Percentiles rank a stretch among this genome's conserved stretches.
These are phyloP conservation scores for Neonectria coccinea DNA, from an alignment of 2,329 filamentous ascomycete species.

Conservation along the genomic window DNA sequence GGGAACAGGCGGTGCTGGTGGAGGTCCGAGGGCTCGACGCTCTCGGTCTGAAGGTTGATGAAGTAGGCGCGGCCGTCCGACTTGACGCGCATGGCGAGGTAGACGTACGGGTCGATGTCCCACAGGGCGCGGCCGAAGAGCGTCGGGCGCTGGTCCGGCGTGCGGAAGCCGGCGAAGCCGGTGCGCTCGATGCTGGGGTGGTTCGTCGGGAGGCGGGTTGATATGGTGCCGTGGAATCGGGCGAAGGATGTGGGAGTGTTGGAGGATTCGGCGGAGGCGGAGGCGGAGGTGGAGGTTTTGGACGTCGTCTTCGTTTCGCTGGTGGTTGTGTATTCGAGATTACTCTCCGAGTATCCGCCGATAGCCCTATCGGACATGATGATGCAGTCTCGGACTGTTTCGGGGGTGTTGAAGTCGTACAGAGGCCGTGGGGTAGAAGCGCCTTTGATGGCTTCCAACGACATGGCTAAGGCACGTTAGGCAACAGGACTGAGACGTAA, in stretches of 20 bases:
- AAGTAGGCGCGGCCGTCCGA: conserved; percentile 94
- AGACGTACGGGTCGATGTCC: conserved; percentile 91
- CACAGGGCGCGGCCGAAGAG: conserved; percentile 88
- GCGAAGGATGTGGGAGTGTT: conserved; percentile 64
- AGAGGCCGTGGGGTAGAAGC: conserved; percentile 73
- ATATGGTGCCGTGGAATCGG: conserved; percentile 89
- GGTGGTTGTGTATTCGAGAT: conserved; percentile 70
- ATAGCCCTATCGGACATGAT: conserved; percentile 89
- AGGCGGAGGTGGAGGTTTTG: conserved; percentile 37
- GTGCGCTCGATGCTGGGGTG: conserved; percentile 79
- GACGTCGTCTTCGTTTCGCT: conserved; percentile 42
- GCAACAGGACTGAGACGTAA: fast-evolving
- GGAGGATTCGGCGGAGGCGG: conserved; percentile 26
- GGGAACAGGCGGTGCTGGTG: conserved; percentile 93
- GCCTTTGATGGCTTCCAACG: conserved; percentile 75
- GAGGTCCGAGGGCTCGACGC: conserved; percentile 91
- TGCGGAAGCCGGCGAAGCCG: conserved; percentile 93
- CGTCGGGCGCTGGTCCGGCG: conserved; percentile 78
- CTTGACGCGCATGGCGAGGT: conserved; percentile 88
- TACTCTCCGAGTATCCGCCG: conserved; percentile 83
- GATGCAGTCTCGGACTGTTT: conserved; percentile 69
- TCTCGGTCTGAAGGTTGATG: conserved; percentile 95
- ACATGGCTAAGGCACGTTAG: conserved; percentile 65
- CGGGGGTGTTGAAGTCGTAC: conserved; percentile 68
- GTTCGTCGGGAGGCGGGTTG: conserved; percentile 82